Percentiles rank a stretch among this genome's conserved stretches.
Evolutionary conservation across 2,329 filamentous ascomycete genomes (phyloP).

Genomic region (Fusarium buharicum): DNA sequence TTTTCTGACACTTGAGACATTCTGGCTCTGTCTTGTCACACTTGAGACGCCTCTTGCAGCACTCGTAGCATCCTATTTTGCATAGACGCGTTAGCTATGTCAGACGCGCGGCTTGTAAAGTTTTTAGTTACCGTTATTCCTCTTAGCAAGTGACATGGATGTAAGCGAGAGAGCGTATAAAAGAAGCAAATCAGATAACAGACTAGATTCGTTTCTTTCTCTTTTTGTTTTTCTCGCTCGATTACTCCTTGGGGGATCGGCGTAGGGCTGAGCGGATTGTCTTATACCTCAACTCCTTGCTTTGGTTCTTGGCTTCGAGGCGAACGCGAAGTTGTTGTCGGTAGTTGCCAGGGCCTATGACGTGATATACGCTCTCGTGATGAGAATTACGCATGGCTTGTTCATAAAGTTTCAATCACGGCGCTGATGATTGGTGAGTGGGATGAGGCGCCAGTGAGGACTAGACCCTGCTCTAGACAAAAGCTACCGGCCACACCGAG

Average conservation of each 20-base stretch:
- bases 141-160: constrained; percentile 45
- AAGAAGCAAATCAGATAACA: background rate
- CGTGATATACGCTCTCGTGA: constrained; percentile 15
- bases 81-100: background rate
- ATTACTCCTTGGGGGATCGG: constrained; percentile 1
- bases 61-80: constrained; percentile 52
- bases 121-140: constrained; percentile 40
- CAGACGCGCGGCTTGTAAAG: background rate
- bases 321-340: background rate
- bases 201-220: background rate
- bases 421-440: constrained; percentile 8
- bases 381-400: background rate
- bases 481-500: background rate
- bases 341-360: background rate
- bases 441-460: background rate
- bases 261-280: background rate
- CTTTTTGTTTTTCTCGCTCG: background rate
- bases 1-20: constrained; percentile 54
- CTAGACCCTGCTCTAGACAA: constrained; percentile 7
- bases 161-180: background rate
- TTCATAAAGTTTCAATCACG: background rate
- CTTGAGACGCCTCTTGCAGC: constrained; percentile 51
- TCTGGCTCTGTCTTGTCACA: constrained; percentile 54
- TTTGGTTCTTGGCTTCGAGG: background rate
- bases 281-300: background rate